Percentiles rank a stretch among this genome's conserved stretches.
Conservation (phyloP, 208 protist genomes). For the Trypanosoma congolense region DNA sequence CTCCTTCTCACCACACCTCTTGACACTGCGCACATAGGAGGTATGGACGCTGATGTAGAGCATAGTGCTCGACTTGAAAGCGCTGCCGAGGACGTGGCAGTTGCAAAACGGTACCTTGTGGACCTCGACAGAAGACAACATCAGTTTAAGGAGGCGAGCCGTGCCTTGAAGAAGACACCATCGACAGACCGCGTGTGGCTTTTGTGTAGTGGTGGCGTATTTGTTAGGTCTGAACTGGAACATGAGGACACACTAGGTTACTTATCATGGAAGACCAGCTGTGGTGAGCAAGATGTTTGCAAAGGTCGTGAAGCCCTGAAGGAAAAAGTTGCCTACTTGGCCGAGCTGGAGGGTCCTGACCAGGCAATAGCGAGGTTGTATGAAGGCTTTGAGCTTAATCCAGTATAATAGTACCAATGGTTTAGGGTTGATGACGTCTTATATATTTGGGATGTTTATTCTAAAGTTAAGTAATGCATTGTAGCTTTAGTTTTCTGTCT, state of each 20-base stretch:
- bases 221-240: slow-evolving; percentile 68
- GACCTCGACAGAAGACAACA: slow-evolving; percentile 76
- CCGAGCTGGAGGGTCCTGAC: slow-evolving; percentile 74
- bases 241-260: slow-evolving; percentile 45
- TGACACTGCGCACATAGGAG: too few relatives aligned
- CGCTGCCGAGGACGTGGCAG: slow-evolving; percentile 56
- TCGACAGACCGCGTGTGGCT: slow-evolving; percentile 57
- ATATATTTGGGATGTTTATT: too few relatives aligned
- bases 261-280: slow-evolving; percentile 52
- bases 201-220: slow-evolving; percentile 70
- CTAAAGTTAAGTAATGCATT: too few relatives aligned
- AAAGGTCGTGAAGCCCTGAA: slow-evolving; percentile 62
- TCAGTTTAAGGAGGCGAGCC: slow-evolving; percentile 71
- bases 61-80: slow-evolving; percentile 40
- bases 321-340: slow-evolving; percentile 66
- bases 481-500: too few relatives aligned
- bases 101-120: slow-evolving; percentile 61
- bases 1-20: too few relatives aligned
- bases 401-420: slow-evolving; percentile 1
- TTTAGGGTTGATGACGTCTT: background rate
- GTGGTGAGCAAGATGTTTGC: slow-evolving; percentile 60
- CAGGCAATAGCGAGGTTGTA: slow-evolving; percentile 59
- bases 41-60: slow-evolving; percentile 19
- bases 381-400: slow-evolving; percentile 66
- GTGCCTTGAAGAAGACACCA: slow-evolving; percentile 32